phyloP scores from a whole-genome alignment of 495 filamentous ascomycete genomes.

The Umbilicaria muhlenbergii region DNA sequence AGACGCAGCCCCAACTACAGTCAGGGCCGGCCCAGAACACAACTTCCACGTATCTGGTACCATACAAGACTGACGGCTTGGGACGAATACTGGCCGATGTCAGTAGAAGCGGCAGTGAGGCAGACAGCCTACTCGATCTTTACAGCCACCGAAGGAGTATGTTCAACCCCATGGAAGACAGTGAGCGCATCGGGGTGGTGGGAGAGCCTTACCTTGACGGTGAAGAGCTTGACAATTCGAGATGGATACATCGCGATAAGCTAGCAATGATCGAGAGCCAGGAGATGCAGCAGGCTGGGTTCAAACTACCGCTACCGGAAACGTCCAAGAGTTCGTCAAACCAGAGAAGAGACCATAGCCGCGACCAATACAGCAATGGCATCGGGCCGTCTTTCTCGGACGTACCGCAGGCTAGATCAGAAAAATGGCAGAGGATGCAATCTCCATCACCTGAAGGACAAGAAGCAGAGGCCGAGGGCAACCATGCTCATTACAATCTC shows the following conservation, averaged over 20 bases:
- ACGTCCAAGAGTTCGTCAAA: constrained; percentile 46
- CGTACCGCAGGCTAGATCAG: constrained; percentile 18
- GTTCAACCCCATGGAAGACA: constrained; percentile 9
- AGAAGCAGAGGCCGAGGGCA: constrained; percentile 24
- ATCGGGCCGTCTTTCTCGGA: constrained; percentile 26
- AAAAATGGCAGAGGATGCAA: constrained; percentile 27
- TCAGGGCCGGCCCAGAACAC: background rate
- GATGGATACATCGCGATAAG: constrained; percentile 97
- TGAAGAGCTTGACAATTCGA: constrained; percentile 46
- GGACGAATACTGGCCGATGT: constrained; percentile 28
- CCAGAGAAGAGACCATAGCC: constrained; percentile 33
- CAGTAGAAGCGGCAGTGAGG: constrained; percentile 38
- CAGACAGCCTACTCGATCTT: constrained; percentile 39
- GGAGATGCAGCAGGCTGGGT: constrained; percentile 79
- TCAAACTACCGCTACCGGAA: constrained; percentile 45
- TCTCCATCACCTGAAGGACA: constrained; percentile 24
- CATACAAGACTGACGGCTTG: constrained; percentile 6
- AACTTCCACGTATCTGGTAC: constrained; percentile 11
- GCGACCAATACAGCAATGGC: constrained; percentile 26
- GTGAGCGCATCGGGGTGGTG: constrained; percentile 8
- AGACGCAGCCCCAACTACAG: constrained; percentile 24
- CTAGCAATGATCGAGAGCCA: constrained; percentile 82
- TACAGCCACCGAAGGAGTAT: constrained; percentile 27
- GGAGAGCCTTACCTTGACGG: constrained; percentile 16
- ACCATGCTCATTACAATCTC: constrained; percentile 47